phyloP scores from a whole-genome alignment of 2,329 filamentous ascomycete genomes.

The Hymenoscyphus fructigenus region DNA sequence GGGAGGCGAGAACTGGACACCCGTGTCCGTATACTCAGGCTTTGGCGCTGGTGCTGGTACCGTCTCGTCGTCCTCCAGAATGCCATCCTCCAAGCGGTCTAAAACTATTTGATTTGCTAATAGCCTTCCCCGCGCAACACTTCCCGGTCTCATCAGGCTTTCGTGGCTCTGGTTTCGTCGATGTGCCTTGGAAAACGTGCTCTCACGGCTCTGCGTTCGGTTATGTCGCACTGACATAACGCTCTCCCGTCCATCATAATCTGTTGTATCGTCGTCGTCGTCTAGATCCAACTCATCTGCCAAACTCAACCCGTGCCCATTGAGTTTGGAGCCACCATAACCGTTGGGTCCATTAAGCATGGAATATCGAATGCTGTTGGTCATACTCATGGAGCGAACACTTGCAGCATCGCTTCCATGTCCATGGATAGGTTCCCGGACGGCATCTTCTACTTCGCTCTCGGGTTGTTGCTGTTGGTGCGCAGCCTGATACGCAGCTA shows the following conservation, averaged over 20 bases:
- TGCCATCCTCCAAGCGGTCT: conserved; percentile 47
- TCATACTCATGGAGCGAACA: conserved; percentile 70
- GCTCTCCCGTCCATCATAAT: conserved; percentile 65
- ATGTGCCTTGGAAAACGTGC: conserved; percentile 50
- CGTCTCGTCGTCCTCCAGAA: conserved; percentile 51
- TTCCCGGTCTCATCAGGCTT: conserved; percentile 55
- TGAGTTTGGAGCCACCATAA: conserved; percentile 53
- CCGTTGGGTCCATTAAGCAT: conserved; percentile 57
- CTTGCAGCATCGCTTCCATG: conserved; percentile 68
- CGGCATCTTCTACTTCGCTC: conserved; percentile 60
- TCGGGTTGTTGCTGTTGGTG: conserved; percentile 50
- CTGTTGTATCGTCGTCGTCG: conserved; percentile 68
- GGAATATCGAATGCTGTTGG: conserved; percentile 73
- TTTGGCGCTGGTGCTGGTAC: conserved; percentile 24
- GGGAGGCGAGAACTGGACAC: conserved; percentile 80
- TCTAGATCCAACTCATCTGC: conserved; percentile 91
- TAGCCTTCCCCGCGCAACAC: conserved; percentile 52
- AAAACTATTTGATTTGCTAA: conserved; percentile 46
- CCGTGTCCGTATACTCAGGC: conserved; percentile 59
- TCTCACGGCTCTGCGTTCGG: conserved; percentile 59
- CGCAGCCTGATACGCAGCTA: conserved; percentile 66
- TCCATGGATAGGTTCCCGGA: conserved; percentile 53
- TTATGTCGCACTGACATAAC: conserved; percentile 54
- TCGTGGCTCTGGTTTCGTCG: conserved; percentile 58
- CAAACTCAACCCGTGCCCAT: conserved; percentile 73